Base-by-base conservation (phyloP, 768 basidiomycete genomes). In the Russula earlei region DNA sequence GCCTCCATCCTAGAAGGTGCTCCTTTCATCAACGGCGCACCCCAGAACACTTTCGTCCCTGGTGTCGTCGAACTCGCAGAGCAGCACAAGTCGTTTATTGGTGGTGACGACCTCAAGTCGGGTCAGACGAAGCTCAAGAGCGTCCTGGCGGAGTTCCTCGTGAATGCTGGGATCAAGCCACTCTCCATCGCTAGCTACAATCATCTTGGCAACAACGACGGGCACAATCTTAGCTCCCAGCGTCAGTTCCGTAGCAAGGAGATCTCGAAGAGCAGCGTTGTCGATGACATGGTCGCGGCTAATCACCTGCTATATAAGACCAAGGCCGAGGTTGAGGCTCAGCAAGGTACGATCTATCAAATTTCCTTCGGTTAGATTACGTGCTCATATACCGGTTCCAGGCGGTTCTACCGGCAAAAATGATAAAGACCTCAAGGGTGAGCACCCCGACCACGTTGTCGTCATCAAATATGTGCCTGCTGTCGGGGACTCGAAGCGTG, bases 1-100 rank as follows among this genome's bases (percentile, higher is more conserved):
- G 95, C 94, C 9, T 79, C 92, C 29, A 95, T 98, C 69, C 85
- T 97, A 63, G 95, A 98, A 72, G 87, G 87, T 54, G 83, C 86
- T 67, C 92, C 95, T 19, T 99, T 94, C 77, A 81, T 98, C 67
- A 97, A 97, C 67, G 95, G 95, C 48, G 93, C 95, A 10, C 95
- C 95, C 6, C 94, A 98, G 79, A 99, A 99, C 80, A 96, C 95
- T 4, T 97, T 97, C 64, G 93, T 99, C 24, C 95, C 95, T 0
- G 95, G 95, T 61, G 85, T 86, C 64, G 87, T 99, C 66, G 81
- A 83, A 63, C 87, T 99, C 62, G 91, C 95, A 40, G 95, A 97
- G 75, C 79, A 84, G 60, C 73, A 87, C 64, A 75, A 84, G 65
- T 85, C 90, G 7, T 98, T 97, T 78, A 96, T 99, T 64, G 95